Evolutionary conservation across 2,329 filamentous ascomycete genomes (phyloP).

Genomic region (Sporothrix pseudoabietina): DNA sequence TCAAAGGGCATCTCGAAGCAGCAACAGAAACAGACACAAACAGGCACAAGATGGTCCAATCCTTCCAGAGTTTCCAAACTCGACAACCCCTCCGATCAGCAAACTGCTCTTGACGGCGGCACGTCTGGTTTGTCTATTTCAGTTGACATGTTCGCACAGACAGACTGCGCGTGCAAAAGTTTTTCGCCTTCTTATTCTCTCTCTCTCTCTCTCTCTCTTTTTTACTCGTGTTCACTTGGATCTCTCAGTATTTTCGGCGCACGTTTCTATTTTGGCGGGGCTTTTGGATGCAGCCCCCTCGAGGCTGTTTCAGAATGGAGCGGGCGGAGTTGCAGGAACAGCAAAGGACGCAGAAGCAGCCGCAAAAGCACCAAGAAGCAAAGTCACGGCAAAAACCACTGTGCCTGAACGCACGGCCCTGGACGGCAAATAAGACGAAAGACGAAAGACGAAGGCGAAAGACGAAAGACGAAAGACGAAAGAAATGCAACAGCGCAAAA

Average conservation of each 20-base stretch:
- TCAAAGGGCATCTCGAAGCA: neutral
- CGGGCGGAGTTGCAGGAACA: constrained; percentile 19
- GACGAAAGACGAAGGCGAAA: too few relatives aligned
- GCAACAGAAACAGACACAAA: neutral
- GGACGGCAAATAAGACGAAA: constrained; percentile 15
- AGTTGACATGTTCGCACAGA: neutral
- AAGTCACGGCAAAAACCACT: neutral
- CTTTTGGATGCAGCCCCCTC: neutral
- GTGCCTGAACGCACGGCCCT: constrained; percentile 2
- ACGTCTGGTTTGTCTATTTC: neutral
- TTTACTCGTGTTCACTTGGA: neutral
- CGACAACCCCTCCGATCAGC: neutral
- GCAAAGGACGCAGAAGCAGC: neutral
- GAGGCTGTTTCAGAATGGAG: constrained; percentile 27
- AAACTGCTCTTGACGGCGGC: neutral
- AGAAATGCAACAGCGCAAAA: neutral
- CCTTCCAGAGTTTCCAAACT: neutral
- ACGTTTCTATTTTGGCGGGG: constrained; percentile 18
- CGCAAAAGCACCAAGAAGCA: neutral
- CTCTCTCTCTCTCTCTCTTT: too few relatives aligned
- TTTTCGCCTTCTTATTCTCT: neutral
- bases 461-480: too few relatives aligned
- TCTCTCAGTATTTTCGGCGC: neutral
- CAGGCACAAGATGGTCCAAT: neutral
- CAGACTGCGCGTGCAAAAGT: neutral